Base-by-base conservation (phyloP, 129 eudicot genomes). In the Saposhnikovia divaricata region DNA sequence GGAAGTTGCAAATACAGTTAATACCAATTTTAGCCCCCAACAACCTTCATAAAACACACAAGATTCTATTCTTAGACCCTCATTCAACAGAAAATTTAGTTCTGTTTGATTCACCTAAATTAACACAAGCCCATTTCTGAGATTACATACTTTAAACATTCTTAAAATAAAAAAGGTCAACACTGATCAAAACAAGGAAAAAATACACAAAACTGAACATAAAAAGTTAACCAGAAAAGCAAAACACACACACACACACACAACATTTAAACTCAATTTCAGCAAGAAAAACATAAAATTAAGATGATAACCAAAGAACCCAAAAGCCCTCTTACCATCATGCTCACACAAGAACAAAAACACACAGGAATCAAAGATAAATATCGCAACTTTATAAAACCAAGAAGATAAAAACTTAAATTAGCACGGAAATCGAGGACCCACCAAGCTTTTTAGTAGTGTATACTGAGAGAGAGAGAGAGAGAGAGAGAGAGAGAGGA, bases 401-500 rank as follows among this genome's bases (percentile, higher is more conserved):
- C 61, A 46, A 25, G 6, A 74, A 61, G 40, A 37, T 18, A 65
- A 66, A 63, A 75, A 80, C 77, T 39, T 70, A 48, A 71, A 9
- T 38, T 71, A 23, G 59, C 70, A 50, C 16, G 51, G 14, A 71
- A 80, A 46, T 21, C 40, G 77, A 69, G 39, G 51, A 80, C 69
- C 53, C 69, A 80, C 82, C 37, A 42, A 47, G 23, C 6, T 16
- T 21, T 47, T 12, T 15, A 47, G 51, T 65, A 76, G 73, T 25
- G 28, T 77, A 63, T 43, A 45, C 16, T 34, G 1, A 0, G 37
- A 34, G 37, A 44, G 4, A 53, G 31, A 38, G 77, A 63, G 34
- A 79, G 44, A 43, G 44, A 77, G 81, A 69, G 42, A 79, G 53
- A 79, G 78, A 61, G 9, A 82, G 85, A 83, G 66, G 72, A 65